A percentile compares a stretch with the other conserved stretches of the same genome.
These are phyloP conservation scores for Fusarium subtropicale DNA, from an alignment of 2,329 filamentous ascomycete species.

Conservation along the genomic window DNA sequence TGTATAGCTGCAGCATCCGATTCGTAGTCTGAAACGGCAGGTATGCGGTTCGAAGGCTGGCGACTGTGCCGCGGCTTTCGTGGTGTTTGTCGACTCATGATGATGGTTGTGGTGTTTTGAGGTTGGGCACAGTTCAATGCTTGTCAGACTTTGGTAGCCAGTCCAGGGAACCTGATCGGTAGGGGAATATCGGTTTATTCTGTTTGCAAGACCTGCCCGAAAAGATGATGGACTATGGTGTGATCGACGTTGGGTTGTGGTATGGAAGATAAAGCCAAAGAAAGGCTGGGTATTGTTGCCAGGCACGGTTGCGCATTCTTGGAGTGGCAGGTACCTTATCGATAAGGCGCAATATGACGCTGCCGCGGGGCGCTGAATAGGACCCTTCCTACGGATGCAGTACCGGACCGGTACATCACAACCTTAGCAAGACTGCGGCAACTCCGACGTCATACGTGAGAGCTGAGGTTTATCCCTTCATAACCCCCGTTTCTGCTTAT, in stretches of 20 bases:
- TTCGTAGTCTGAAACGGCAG: slow-evolving; percentile 70
- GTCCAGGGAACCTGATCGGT: not conserved
- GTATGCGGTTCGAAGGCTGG: slow-evolving; percentile 56
- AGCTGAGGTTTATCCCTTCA: slow-evolving; percentile 24
- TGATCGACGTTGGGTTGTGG: slow-evolving; percentile 15
- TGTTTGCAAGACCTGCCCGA: not conserved
- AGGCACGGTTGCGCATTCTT: slow-evolving; percentile 37
- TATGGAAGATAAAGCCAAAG: slow-evolving; percentile 18
- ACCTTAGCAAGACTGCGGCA: slow-evolving; percentile 18
- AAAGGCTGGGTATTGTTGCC: slow-evolving; percentile 12
- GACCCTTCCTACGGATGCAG: slow-evolving; percentile 11
- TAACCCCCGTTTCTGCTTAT: slow-evolving; percentile 11
- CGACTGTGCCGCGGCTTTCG: slow-evolving; percentile 56
- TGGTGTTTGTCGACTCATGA: slow-evolving; percentile 60
- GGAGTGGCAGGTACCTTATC: slow-evolving; percentile 40
- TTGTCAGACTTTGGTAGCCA: not conserved
- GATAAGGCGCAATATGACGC: slow-evolving; percentile 47
- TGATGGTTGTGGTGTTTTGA: slow-evolving; percentile 24
- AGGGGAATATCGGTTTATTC: not conserved
- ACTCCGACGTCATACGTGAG: slow-evolving; percentile 33
- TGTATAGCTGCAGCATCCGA: slow-evolving; percentile 67
- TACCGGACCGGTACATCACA: slow-evolving; percentile 40
- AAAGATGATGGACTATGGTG: not conserved
- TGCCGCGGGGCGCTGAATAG: slow-evolving; percentile 25
- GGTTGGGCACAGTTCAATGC: slow-evolving; percentile 16